phyloP scores from a whole-genome alignment of 2,329 filamentous ascomycete genomes.

The Nothophaeocryptopus gaeumannii region DNA sequence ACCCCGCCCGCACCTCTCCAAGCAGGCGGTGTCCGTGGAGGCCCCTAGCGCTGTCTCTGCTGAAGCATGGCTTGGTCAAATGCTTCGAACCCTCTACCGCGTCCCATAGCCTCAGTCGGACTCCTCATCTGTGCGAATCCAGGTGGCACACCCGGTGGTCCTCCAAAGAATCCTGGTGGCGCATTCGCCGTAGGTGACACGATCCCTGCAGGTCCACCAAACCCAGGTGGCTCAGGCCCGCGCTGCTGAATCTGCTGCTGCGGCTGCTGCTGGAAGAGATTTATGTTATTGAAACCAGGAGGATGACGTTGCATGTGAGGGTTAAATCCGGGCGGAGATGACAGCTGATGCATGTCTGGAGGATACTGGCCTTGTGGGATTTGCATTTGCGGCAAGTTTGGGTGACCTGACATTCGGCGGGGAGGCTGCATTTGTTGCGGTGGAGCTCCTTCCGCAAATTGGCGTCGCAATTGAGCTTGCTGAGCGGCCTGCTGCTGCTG shows the following conservation, averaged over 20 bases:
- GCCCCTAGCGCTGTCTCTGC: no score
- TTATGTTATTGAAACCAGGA: conserved; percentile 32
- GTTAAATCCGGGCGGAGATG: conserved; percentile 10
- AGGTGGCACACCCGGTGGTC: conserved; percentile 4
- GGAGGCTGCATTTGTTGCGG: conserved; percentile 16
- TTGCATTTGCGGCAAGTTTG: conserved; percentile 30
- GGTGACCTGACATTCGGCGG: conserved; percentile 29
- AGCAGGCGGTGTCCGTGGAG: no score
- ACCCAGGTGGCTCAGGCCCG: conserved; percentile 5
- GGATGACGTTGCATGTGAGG: conserved; percentile 32
- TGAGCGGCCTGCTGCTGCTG: conserved; percentile 11
- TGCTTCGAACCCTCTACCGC: neutral
- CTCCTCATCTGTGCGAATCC: conserved; percentile 9
- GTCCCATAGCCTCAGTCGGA: conserved; percentile 5
- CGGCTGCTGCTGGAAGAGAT: conserved; percentile 28
- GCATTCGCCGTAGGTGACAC: conserved; percentile 5
- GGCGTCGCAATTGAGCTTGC: conserved; percentile 8
- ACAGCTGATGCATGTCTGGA: conserved; percentile 25
- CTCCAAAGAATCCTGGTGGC: conserved; percentile 10
- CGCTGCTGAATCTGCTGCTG: conserved; percentile 7
- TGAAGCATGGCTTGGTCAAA: no score
- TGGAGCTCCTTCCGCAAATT: conserved; percentile 4
- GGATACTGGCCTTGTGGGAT: conserved; percentile 25
- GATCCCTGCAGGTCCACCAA: neutral
- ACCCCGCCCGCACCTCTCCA: no score